These are phyloP conservation scores for Starmerella apis DNA, from an alignment of 805 yeast genomes.

Conservation along the genomic window DNA sequence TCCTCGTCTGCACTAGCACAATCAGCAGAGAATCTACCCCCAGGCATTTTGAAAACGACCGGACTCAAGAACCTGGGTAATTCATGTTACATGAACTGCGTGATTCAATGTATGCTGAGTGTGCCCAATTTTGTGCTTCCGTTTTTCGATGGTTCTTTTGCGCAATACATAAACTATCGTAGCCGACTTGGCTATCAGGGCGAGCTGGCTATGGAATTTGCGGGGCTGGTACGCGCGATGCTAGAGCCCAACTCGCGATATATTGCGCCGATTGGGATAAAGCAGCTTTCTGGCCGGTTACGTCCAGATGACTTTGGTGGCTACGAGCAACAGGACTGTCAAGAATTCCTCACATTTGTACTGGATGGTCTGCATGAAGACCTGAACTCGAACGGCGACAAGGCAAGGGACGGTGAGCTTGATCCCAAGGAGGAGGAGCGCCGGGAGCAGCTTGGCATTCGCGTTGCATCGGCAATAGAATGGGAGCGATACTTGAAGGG, in stretches of 20 bases:
- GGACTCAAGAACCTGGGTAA: constrained; percentile 80
- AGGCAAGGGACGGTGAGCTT: constrained; percentile 46
- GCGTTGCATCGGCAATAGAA: constrained; percentile 77
- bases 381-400: constrained; percentile 54
- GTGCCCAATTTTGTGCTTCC: constrained; percentile 54
- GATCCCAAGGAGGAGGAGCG: constrained; percentile 60
- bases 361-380: constrained; percentile 77
- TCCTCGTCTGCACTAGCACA: background rate
- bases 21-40: background rate
- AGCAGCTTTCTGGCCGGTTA: constrained; percentile 54
- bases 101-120: constrained; percentile 75
- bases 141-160: constrained; percentile 52
- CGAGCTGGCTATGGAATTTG: constrained; percentile 57
- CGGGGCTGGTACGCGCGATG: constrained; percentile 48
- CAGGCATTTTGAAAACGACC: constrained; percentile 32
- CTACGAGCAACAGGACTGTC: constrained; percentile 73
- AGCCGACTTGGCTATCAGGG: constrained; percentile 78
- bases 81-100: constrained; percentile 86
- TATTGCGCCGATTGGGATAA: constrained; percentile 55
- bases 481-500: constrained; percentile 81
- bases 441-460: constrained; percentile 61
- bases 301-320: constrained; percentile 51
- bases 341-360: constrained; percentile 65
- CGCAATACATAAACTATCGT: constrained; percentile 56
- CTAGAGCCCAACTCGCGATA: constrained; percentile 32